These are phyloP conservation scores for Odonthalia washingtoniensis DNA, from an alignment of 31 red algal genomes.

Conservation along the genomic window DNA sequence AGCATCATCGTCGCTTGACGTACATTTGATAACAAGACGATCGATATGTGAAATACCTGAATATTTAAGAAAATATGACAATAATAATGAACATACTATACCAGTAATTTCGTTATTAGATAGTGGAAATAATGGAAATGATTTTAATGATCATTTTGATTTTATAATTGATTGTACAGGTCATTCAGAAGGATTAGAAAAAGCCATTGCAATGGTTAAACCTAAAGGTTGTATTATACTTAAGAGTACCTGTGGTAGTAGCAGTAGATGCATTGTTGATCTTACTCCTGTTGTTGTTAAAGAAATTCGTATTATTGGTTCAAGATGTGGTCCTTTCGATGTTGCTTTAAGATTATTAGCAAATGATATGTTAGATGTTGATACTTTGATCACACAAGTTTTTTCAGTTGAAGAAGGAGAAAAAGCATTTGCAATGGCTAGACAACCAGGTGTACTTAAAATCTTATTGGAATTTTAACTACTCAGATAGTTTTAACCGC, in stretches of 20 bases:
- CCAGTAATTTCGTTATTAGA: not conserved
- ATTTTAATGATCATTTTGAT: constrained; percentile 2
- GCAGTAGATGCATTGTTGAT: constrained; percentile 1
- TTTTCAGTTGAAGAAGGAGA: not conserved
- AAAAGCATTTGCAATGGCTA: constrained; percentile 1
- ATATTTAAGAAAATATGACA: not conserved
- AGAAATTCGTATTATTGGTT: constrained; percentile 55
- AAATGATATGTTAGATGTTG: not conserved
- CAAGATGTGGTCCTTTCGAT: constrained; percentile 52
- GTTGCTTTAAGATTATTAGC: constrained; percentile 49
- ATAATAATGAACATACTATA: not conserved
- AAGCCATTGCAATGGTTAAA: constrained; percentile 51
- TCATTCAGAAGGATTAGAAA: constrained; percentile 38
- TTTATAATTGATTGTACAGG: constrained; percentile 70
- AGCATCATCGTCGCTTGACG: not conserved
- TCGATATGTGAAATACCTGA: not conserved
- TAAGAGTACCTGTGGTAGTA: constrained; percentile 43
- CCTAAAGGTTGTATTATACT: constrained; percentile 51
- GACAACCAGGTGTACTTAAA: constrained; percentile 34
- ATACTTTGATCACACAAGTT: constrained; percentile 4
- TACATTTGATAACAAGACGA: not conserved
- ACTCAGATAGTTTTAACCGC: too few relatives aligned
- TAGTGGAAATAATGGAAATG: not conserved
- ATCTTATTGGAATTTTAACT: constrained; percentile 10
- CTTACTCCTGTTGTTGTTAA: constrained; percentile 63